Evolutionary conservation across 345 rosid genomes (phyloP).

Genomic region (Melaleuca quinquenervia): DNA sequence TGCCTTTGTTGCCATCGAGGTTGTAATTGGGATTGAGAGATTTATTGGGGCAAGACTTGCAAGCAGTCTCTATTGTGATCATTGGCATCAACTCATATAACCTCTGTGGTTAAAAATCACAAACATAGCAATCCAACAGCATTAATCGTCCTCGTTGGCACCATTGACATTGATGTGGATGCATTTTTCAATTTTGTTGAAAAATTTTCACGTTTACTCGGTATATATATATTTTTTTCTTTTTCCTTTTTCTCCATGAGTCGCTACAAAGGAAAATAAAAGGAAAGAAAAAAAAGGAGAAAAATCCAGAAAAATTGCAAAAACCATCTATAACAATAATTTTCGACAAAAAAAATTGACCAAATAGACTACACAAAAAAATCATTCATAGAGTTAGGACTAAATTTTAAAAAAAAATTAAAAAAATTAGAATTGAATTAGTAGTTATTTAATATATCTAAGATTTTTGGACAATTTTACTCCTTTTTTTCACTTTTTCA

Average conservation of each 20-base stretch:
- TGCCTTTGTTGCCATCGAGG: neutral
- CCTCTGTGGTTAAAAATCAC: accelerated
- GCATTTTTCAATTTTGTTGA: too few relatives aligned
- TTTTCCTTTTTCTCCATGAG: too few relatives aligned
- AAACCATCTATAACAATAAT: accelerated
- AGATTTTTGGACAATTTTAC: too few relatives aligned
- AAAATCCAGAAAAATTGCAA: too few relatives aligned
- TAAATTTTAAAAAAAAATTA: too few relatives aligned
- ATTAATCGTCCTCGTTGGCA: accelerated
- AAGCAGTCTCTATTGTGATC: neutral
- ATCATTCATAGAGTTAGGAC: accelerated
- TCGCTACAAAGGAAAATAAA: accelerated
- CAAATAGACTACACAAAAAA: accelerated
- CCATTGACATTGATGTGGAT: accelerated
- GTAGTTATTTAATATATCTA: too few relatives aligned
- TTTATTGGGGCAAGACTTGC: neutral
- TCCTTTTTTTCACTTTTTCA: too few relatives aligned
- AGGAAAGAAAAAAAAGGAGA: too few relatives aligned
- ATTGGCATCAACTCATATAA: neutral
- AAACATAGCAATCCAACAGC: too few relatives aligned
- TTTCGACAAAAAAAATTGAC: accelerated
- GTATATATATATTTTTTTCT: accelerated
- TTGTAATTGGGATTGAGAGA: too few relatives aligned
- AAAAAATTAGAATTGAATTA: too few relatives aligned
- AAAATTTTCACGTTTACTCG: too few relatives aligned